Evolutionary conservation across 371 early-diverging fungal species (phyloP).

Genomic region (Amoeboradix gromovi): DNA sequence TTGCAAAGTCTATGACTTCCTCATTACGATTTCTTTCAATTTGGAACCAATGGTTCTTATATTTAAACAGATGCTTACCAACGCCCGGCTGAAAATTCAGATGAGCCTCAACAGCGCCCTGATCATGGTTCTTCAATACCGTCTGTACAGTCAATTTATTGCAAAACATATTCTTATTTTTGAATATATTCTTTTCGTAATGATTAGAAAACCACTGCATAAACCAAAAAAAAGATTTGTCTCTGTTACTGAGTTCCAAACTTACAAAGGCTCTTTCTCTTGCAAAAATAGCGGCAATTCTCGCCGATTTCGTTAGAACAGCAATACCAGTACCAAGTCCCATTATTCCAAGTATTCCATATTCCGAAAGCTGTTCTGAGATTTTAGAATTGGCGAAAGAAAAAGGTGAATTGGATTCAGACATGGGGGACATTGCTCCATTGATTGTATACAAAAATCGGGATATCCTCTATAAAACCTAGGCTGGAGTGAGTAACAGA

Average conservation of each 20-base stretch:
- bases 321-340: conserved; percentile 64
- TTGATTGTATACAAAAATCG: too few species aligned
- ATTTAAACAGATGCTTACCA: conserved; percentile 60
- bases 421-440: too few species aligned
- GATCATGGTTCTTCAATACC: conserved; percentile 51
- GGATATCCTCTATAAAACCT: too few species aligned
- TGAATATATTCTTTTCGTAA: conserved; percentile 19
- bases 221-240: conserved; percentile 73
- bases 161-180: background rate
- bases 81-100: conserved; percentile 72
- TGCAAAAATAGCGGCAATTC: conserved; percentile 28
- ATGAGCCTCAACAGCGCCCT: conserved; percentile 47
- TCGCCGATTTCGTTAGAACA: conserved; percentile 35
- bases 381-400: background rate
- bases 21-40: conserved; percentile 25
- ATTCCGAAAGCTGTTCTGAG: background rate
- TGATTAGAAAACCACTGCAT: conserved; percentile 50
- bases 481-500: too few species aligned
- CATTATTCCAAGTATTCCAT: conserved; percentile 33
- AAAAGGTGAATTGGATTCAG: too few species aligned
- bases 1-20: conserved; percentile 59
- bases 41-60: conserved; percentile 51
- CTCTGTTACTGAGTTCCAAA: conserved; percentile 73
- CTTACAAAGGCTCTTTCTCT: conserved; percentile 53
- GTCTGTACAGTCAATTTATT: conserved; percentile 46